phyloP scores from a whole-genome alignment of 1,284 basidiomycete species.

The Heterobasidion occidentale region DNA sequence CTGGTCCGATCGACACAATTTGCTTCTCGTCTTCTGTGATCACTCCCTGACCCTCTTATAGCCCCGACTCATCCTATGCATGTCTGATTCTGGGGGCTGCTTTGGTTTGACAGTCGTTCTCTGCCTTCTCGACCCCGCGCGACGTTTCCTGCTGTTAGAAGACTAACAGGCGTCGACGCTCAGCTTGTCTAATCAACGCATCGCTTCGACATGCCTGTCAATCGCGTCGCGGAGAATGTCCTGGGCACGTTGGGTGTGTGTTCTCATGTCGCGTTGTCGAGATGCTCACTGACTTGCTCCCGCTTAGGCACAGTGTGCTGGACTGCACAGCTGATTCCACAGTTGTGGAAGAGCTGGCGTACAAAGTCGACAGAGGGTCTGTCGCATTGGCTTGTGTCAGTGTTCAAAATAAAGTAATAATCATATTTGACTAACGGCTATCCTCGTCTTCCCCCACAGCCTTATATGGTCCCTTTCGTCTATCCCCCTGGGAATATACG shows the following conservation, averaged over 20 bases:
- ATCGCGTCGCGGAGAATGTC: slow-evolving; percentile 29
- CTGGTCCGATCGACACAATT: too few species aligned
- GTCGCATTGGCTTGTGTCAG: slow-evolving; percentile 61
- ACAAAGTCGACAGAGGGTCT: slow-evolving; percentile 68
- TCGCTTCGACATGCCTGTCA: slow-evolving; percentile 15
- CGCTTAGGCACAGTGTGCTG: slow-evolving; percentile 57
- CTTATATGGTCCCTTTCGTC: slow-evolving; percentile 61
- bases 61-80: neutral
- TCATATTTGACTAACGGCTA: neutral
- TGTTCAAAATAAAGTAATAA: neutral
- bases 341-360: slow-evolving; percentile 71
- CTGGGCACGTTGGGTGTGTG: slow-evolving; percentile 36
- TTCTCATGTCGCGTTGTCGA: neutral
- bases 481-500: slow-evolving; percentile 65
- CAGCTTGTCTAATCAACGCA: neutral
- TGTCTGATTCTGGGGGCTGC: neutral
- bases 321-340: slow-evolving; percentile 67
- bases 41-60: too few species aligned
- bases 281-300: neutral
- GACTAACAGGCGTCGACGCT: too few species aligned
- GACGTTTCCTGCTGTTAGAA: too few species aligned
- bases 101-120: neutral
- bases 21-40: too few species aligned
- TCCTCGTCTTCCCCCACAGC: slow-evolving; percentile 22
- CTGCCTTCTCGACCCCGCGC: neutral